Conservation (phyloP, 768 basidiomycete species). For the Bullera alba region DNA sequence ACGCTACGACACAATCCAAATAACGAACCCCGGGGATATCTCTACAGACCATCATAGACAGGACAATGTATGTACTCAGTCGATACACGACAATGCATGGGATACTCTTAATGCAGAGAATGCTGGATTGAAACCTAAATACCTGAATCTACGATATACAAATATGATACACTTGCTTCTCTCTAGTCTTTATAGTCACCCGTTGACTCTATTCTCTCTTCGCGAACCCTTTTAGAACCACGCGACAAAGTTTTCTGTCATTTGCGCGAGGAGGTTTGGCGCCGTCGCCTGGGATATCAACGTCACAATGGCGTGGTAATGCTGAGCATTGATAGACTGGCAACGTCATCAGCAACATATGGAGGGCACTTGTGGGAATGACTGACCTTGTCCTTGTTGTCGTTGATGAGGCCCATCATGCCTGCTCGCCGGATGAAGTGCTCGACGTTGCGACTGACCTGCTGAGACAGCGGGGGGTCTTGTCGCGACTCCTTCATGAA, state of each 20-base stretch:
- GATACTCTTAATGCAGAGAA: neutral
- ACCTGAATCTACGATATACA: neutral
- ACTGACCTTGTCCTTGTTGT: slow-evolving; percentile 39
- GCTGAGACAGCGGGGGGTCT: slow-evolving; percentile 31
- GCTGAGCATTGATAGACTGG: neutral
- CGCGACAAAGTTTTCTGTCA: slow-evolving; percentile 75
- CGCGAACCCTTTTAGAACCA: slow-evolving; percentile 55
- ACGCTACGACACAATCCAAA: neutral
- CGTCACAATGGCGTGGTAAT: slow-evolving; percentile 64
- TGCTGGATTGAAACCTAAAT: neutral
- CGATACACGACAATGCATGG: neutral
- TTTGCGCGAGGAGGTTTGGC: slow-evolving; percentile 72
- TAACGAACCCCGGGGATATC: neutral
- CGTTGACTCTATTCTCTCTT: neutral
- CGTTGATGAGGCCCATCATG: slow-evolving; percentile 39
- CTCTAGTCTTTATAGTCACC: too few species aligned
- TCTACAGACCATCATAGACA: too few species aligned
- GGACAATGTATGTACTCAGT: too few species aligned
- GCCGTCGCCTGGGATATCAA: slow-evolving; percentile 81
- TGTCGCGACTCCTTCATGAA: slow-evolving; percentile 36
- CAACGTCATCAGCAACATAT: neutral
- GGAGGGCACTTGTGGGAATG: neutral
- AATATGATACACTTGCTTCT: neutral
- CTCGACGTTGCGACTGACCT: slow-evolving; percentile 41
- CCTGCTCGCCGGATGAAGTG: slow-evolving; percentile 38